A percentile compares a stretch with the other conserved stretches of the same genome.
Evolutionary conservation across 208 protist species (phyloP).

Genomic region (Balamuthia mandrillaris): DNA sequence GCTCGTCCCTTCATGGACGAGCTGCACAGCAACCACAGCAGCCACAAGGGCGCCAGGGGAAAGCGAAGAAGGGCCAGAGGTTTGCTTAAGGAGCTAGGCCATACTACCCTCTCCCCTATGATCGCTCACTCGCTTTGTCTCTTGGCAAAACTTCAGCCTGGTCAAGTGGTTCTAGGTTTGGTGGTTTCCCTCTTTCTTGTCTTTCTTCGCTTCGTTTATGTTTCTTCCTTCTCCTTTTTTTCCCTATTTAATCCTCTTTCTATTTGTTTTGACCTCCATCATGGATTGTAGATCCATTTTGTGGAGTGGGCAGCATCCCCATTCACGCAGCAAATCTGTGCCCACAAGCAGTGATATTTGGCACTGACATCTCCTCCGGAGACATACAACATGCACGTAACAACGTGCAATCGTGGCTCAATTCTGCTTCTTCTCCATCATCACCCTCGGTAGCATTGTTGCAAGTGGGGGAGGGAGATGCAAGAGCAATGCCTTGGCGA

Average conservation of each 20-base stretch:
- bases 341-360: neutral
- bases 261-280: too few species aligned
- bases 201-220: too few species aligned
- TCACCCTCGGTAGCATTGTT: neutral
- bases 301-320: neutral
- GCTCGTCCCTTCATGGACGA: neutral
- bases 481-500: neutral
- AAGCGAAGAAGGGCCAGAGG: neutral
- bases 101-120: constrained; percentile 1
- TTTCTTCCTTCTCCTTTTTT: too few species aligned
- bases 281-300: neutral
- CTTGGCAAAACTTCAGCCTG: neutral
- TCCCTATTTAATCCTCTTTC: too few species aligned
- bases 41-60: neutral
- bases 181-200: too few species aligned
- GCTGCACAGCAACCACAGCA: neutral
- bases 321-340: neutral
- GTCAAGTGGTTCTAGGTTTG: neutral
- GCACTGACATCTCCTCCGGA: neutral
- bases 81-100: neutral
- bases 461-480: neutral
- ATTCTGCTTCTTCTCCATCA: neutral
- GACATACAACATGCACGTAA: neutral
- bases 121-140: constrained; percentile 6
- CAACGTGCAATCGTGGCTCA: neutral